Evolutionary conservation across 371 early-diverging fungal species (phyloP), one percentile per base, ranked within the genome.

Genomic region (Ordospora colligata): DNA sequence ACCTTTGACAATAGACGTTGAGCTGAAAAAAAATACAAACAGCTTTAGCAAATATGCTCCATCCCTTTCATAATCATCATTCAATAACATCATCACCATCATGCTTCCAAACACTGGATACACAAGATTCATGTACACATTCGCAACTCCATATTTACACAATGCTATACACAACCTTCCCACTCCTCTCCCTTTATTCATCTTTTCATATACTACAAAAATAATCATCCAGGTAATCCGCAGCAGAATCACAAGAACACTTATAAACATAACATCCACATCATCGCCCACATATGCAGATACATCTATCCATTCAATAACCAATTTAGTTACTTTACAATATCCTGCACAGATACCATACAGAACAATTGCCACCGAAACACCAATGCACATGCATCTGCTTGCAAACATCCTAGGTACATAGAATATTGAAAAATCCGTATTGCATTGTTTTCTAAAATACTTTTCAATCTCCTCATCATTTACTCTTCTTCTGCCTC

Each of bases 21-120:
- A 58, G n/a, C 58, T 58, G 14, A 58, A 58, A 40, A 58, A 58
- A 58, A 58, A 58, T 25, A 58, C 37, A 37, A 58, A 32, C 37
- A 58, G 58, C 58, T 25, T 58, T 12, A 58, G n/a, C 14, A 40
- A 40, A 2, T 40, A 40, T 10, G 40, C n/a, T n/a, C 37, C 58
- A 7, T 12, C 40, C 17, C 27, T 37, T 3, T 19, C 17, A 0
- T 11, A n/a, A 6, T 40, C 58, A n/a, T 58, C 58, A 6, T n/a
- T 58, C 8, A 40, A 58, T 12, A 58, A 25, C 37, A 58, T 19
- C 27, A 58, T 58, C 23, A 58, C 58, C 58, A 58, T 58, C 37
- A 58, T 27, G 37, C 58, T 58, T 1, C 58, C 58, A 37, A 58
- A 58, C 32, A 58, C 37, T 10, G 58, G 58, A 58, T 58, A 58